Evolutionary conservation across 352 stramenopile genomes (phyloP).

Genomic region (Phytophthora niederhauseri): DNA sequence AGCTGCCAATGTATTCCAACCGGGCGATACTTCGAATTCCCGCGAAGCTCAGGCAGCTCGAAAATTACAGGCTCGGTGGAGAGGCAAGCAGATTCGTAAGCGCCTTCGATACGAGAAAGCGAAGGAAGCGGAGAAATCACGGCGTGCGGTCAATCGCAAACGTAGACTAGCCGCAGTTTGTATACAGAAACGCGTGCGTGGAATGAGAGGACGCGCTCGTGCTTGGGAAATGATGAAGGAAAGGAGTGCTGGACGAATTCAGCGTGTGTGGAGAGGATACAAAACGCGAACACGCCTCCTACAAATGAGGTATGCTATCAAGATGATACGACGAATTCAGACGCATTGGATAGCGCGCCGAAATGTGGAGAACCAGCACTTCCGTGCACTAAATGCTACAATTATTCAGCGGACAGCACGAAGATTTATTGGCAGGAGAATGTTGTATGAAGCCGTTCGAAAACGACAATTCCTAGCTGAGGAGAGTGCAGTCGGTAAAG

Average conservation of each 20-base stretch:
- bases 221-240: conserved; percentile 53
- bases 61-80: conserved; percentile 62
- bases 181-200: conserved; percentile 68
- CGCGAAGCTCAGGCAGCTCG: conserved; percentile 38
- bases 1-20: conserved; percentile 1
- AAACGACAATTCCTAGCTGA: conserved; percentile 61
- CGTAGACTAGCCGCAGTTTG: conserved; percentile 43
- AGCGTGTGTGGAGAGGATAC: conserved; percentile 62
- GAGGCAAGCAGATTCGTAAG: conserved; percentile 41
- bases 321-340: conserved; percentile 61
- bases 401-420: conserved; percentile 53
- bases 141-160: conserved; percentile 39
- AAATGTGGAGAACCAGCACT: conserved; percentile 30
- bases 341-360: conserved; percentile 46
- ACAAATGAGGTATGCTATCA: conserved; percentile 46
- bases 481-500: conserved; percentile 55
- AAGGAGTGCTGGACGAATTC: conserved; percentile 48
- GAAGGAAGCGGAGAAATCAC: conserved; percentile 35
- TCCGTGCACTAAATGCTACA: conserved; percentile 28
- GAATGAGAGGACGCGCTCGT: conserved; percentile 45
- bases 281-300: conserved; percentile 48
- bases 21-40: conserved; percentile 10
- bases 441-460: conserved; percentile 43
- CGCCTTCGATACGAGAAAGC: conserved; percentile 51
- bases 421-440: conserved; percentile 43